Evolutionary conservation across 495 filamentous ascomycete genomes (phyloP), one percentile per base, ranked within the genome.

Genomic region (Podospora didyma): DNA sequence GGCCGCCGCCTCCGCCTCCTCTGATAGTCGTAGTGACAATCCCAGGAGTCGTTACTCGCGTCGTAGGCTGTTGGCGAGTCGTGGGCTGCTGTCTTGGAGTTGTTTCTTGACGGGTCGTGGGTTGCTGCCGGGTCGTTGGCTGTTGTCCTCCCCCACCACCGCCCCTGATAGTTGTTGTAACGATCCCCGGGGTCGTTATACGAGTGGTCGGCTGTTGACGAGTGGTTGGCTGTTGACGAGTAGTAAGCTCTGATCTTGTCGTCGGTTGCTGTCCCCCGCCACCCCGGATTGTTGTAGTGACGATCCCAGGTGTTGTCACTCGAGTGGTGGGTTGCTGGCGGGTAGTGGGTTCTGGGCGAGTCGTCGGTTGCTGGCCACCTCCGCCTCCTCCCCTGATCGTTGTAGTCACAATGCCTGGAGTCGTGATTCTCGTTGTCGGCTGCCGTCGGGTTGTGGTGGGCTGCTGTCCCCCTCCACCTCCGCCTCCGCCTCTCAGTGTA

Each of bases 371-470:
- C 39, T 45, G 21, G 19, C 22, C 53, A n/a, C 28, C 51, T 24
- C 37, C 51, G 26, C 53, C 46, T 17, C 55, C 53, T 6, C 51
- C 51, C 17, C 34, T 50, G n/a, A 23, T 39, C 16, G 50, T 48
- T 14, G 51, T 59, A 12, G 47, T 49, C 16, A 14, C 14, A 9
- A 19, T 20, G 11, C 16, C 39, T 39, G 20, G 16, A 2, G 22
- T n/a, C 1, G 19, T 14, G 2, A 51, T 5, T 17, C 31, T 34
- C 1, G 56, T 58, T 9, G 56, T 53, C 17, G 51, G 49, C 45
- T 49, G 56, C n/a, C 19, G 50, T 58, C 51, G 31, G 7, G 17
- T 16, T 2, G 39, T 41, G 49, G 49, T 53, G 16, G 42, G 53
- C 3, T 39, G 44, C 20, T 55, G 42, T 6, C 45, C 35, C 16